Base-by-base conservation (phyloP, 73 alveolate genomes). In the Paramecium caudatum region DNA sequence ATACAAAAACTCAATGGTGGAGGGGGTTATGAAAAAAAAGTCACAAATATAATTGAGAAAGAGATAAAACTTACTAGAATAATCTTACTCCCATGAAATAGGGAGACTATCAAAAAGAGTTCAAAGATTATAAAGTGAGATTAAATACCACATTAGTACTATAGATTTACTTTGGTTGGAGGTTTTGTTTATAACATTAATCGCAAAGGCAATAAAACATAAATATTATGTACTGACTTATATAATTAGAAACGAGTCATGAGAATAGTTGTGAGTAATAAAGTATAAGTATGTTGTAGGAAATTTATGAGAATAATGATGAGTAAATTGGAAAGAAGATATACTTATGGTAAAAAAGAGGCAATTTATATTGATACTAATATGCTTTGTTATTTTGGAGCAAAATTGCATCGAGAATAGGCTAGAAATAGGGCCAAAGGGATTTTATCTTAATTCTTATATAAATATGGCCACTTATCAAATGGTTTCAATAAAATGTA, bases 251-350 rank as follows among this genome's bases (percentile, higher is more conserved):
- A 74, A 74, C 62, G 68, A 74, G 88, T 74, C 23, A 74, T 30
- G 47, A 74, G 88, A 74, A 74, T 37, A 39, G 88, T 74, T n/a
- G 32, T 74, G 8, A 30, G 10, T n/a, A 74, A 74, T 74, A 74
- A 45, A 68, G 88, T 74, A 34, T 37, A 74, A 74, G 88, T 74
- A 19, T 37, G 69, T 21, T 74, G 88, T 39, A 36, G 88, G 8
- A 74, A 74, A 47, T 74, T 74, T 45, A 21, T 74, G 88, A 36
- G 88, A 39, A 74, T 41, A 41, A 37, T 74, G 62, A 37, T 55
- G 23, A 55, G 30, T 23, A 55, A 55, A 10, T 27, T 55, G 1
- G 43, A 47, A 13, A 7, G 34, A 37, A 74, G 65, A 41, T 21
- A 27, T 27, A 13, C 19, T 36, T 41, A 74, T 74, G 47, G 47